Conservation (phyloP, 78 protist genomes). For the Dictyostelium brefeldianum region DNA sequence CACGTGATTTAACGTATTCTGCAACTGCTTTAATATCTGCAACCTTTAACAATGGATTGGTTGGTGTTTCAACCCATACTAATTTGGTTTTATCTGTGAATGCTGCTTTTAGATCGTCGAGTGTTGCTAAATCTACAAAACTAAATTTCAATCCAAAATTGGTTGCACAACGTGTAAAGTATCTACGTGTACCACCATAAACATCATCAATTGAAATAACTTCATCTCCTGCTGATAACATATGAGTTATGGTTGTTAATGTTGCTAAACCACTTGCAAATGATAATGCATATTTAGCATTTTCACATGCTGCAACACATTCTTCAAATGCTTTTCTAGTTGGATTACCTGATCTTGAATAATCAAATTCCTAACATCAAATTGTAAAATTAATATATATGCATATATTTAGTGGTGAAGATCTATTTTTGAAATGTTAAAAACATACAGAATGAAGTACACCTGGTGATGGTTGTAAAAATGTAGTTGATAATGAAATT, state of each 20-base stretch:
- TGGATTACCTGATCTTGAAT: constrained; percentile 98
- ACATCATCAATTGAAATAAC: constrained; percentile 90
- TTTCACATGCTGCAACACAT: constrained; percentile 92
- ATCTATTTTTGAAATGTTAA: background rate
- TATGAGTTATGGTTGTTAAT: constrained; percentile 77
- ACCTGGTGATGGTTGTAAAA: constrained; percentile 89
- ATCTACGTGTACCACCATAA: constrained; percentile 95
- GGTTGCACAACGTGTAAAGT: constrained; percentile 59
- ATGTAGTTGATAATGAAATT: constrained; percentile 91
- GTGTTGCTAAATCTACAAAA: constrained; percentile 88
- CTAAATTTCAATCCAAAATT: constrained; percentile 77
- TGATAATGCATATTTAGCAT: constrained; percentile 90
- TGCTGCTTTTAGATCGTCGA: constrained; percentile 79
- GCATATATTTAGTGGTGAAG: background rate
- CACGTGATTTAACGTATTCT: constrained; percentile 85
- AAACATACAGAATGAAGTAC: constrained; percentile 35
- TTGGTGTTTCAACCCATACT: constrained; percentile 96
- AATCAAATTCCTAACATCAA: constrained; percentile 88
- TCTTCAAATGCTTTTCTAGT: constrained; percentile 94
- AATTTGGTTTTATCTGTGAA: constrained; percentile 87
- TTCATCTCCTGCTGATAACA: constrained; percentile 92
- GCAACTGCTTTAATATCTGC: constrained; percentile 88
- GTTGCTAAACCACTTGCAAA: constrained; percentile 91
- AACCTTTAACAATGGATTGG: constrained; percentile 93
- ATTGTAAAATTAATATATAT: background rate